A percentile compares a stretch with the other conserved stretches of the same genome.
These are phyloP conservation scores for Aquilaria malaccensis DNA, from an alignment of 345 rosid genomes.

Conservation along the genomic window DNA sequence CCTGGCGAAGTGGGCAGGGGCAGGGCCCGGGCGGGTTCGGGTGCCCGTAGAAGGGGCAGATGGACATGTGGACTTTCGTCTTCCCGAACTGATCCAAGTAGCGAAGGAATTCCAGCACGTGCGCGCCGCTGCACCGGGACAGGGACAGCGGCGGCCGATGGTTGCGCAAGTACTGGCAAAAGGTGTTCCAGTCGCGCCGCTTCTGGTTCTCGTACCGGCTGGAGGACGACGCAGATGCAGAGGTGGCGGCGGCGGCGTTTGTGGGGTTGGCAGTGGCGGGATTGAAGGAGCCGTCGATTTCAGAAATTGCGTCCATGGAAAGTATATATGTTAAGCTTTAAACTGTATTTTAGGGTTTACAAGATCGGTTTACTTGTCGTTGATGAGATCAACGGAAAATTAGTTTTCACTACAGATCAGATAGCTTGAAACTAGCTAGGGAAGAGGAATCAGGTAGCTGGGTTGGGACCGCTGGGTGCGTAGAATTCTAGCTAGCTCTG, in stretches of 20 bases:
- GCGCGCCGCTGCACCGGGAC: conserved; percentile 33
- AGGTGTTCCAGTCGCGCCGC: conserved; percentile 35
- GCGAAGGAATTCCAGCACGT: conserved; percentile 6
- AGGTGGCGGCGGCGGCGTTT: background rate
- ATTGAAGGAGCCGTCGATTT: background rate
- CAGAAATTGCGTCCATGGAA: background rate
- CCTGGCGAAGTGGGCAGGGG: conserved; percentile 33
- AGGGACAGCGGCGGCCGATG: conserved; percentile 28
- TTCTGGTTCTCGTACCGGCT: conserved; percentile 28
- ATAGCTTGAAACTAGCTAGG: too few species aligned
- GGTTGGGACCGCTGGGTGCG: too few species aligned
- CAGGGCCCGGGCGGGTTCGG: conserved; percentile 33
- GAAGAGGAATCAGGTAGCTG: too few species aligned
- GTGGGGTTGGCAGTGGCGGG: background rate
- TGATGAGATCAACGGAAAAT: too few species aligned
- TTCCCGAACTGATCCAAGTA: conserved; percentile 13
- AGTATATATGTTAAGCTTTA: too few species aligned
- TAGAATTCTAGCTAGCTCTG: too few species aligned
- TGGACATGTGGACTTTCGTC: conserved; percentile 25
- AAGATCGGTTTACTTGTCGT: too few species aligned
- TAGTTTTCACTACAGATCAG: too few species aligned
- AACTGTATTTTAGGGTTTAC: too few species aligned
- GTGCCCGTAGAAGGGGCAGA: conserved; percentile 31
- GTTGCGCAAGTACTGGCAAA: conserved; percentile 28
- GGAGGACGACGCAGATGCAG: background rate